Evolutionary conservation across 2,329 filamentous ascomycete genomes (phyloP), one percentile per base, ranked within the genome.

Genomic region (Penicillium brevicompactum): DNA sequence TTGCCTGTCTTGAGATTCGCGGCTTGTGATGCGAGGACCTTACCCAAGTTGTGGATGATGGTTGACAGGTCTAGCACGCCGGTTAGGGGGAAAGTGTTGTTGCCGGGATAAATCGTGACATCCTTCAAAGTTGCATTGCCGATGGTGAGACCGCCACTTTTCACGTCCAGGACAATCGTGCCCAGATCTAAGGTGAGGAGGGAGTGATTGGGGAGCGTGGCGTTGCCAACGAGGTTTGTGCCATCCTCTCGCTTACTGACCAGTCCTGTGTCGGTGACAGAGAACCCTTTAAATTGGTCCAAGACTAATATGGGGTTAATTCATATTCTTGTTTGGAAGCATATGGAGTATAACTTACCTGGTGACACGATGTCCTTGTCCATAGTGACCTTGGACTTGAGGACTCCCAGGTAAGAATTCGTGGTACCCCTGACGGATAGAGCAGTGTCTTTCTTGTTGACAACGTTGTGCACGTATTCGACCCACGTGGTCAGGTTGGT

Each of bases 161-260:
- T 75, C 53, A 86, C 75, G 55, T 80, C 72, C 60, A 85, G 73
- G 5, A 80, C 78, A 1, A 84, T 78, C 53, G 82, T 81, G 57
- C 83, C 84, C 56, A 86, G 78, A 44, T 79, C 76, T 46, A 85
- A 67, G 4, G 78, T 84, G 68, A 84, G 70, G 27, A 83, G 74
- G 1, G 82, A 83, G 0, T 82, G 83, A 64, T 86, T 87, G 53
- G 82, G 82, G 38, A 87, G 80, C 32, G 71, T 76, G 49, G 82
- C 79, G 46, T 75, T 79, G 62, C 80, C 84, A 31, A 78, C 53
- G 49, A 85, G 74, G 61, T 85, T 86, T 32, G 79, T 78, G 52
- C 78, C 78, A 56, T 83, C 79, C 0, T 67, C 55, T 38, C 70
- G 53, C 2, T 72, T 59, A 24, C 71, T 70, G 5, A 77, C 66